Percentiles rank a stretch among this genome's conserved stretches.
phyloP scores from a whole-genome alignment of 805 yeast genomes.

The Starmerella powellii region DNA sequence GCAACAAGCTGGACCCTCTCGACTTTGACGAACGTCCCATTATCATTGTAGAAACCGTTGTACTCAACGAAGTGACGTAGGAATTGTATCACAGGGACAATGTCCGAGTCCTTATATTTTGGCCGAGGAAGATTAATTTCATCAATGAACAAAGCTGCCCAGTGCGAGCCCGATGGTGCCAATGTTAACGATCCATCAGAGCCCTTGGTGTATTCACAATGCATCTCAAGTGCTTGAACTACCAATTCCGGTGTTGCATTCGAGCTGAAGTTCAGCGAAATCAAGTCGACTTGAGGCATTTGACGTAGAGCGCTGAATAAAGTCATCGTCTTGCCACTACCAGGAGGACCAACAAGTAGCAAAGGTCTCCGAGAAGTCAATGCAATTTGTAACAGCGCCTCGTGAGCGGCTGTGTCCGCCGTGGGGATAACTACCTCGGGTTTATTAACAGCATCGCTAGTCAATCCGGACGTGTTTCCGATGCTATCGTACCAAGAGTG shows the following conservation, averaged over 20 bases:
- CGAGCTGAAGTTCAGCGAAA: slow-evolving; percentile 70
- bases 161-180: slow-evolving; percentile 51
- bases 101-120: slow-evolving; percentile 49
- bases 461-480: slow-evolving; percentile 31
- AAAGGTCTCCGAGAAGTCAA: slow-evolving; percentile 47
- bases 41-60: slow-evolving; percentile 60
- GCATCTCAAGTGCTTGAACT: slow-evolving; percentile 55
- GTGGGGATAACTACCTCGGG: slow-evolving; percentile 69
- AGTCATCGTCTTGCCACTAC: slow-evolving; percentile 94
- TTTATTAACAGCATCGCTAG: slow-evolving; percentile 45
- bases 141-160: slow-evolving; percentile 80
- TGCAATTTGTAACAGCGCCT: slow-evolving; percentile 44
- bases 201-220: slow-evolving; percentile 48
- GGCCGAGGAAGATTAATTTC: slow-evolving; percentile 72
- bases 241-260: slow-evolving; percentile 56
- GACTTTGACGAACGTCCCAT: slow-evolving; percentile 51
- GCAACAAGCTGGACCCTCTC: slow-evolving; percentile 72
- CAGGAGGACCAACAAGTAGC: slow-evolving; percentile 90
- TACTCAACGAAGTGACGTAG: slow-evolving; percentile 63
- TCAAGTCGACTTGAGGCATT: slow-evolving; percentile 41
- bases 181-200: slow-evolving; percentile 41
- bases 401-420: slow-evolving; percentile 60
- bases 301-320: slow-evolving; percentile 56
- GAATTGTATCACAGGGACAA: slow-evolving; percentile 59
- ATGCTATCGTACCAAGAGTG: slow-evolving; percentile 27